These are phyloP conservation scores for Spatholobus suberectus DNA, from an alignment of 306 rosid genomes.

Conservation along the genomic window DNA sequence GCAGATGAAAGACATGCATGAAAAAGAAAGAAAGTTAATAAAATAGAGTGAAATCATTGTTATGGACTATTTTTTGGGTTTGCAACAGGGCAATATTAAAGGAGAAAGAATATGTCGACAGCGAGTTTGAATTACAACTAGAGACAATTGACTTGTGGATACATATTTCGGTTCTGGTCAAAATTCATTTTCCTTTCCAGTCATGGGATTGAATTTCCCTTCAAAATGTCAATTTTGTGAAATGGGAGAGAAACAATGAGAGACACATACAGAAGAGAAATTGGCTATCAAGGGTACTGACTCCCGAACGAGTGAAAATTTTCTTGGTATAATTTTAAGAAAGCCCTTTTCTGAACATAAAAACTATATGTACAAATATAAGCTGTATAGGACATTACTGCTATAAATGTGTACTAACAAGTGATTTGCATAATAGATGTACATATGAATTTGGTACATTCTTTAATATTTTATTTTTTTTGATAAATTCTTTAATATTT, in stretches of 20 bases:
- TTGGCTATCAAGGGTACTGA: not conserved
- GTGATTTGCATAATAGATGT: no score
- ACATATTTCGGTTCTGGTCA: not conserved
- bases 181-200: not conserved
- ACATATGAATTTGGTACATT: not conserved
- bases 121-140: not conserved
- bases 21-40: not conserved
- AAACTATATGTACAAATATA: no score
- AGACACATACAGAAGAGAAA: not conserved
- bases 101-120: not conserved
- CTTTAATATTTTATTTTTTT: no score
- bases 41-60: not conserved
- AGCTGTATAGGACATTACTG: no score
- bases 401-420: no score
- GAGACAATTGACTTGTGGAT: not conserved
- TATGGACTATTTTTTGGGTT: not conserved
- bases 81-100: conserved; percentile 6
- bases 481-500: not conserved
- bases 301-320: not conserved
- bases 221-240: conserved; percentile 2
- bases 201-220: not conserved
- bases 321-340: not conserved
- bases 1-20: not conserved
- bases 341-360: not conserved
- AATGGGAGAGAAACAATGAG: not conserved